These are phyloP conservation scores for Dendrobium catenatum DNA, from an alignment of 106 monocot species.

Conservation along the genomic window DNA sequence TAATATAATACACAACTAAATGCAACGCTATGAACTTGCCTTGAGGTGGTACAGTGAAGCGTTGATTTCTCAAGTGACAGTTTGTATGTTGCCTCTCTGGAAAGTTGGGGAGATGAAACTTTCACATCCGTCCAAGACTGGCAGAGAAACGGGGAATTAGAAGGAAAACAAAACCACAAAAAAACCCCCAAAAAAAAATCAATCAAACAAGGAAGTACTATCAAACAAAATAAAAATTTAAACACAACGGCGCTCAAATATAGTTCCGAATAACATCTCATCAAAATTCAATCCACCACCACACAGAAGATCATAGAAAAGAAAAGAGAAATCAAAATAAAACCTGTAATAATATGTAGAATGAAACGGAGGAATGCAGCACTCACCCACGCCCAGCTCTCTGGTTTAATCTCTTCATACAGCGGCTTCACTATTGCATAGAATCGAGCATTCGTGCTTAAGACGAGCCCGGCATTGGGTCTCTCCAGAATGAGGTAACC, in stretches of 20 bases:
- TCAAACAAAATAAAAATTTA: conserved; percentile 2
- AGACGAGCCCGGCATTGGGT: conserved; percentile 78
- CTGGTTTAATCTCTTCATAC: conserved; percentile 49
- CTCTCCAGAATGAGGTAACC: conserved; percentile 90
- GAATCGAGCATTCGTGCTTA: conserved; percentile 90
- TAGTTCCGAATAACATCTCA: background rate
- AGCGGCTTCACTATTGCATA: conserved; percentile 82
- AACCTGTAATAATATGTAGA: background rate
- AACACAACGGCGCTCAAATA: background rate
- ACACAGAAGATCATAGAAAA: background rate
- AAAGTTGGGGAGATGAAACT: conserved; percentile 83
- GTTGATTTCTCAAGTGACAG: conserved; percentile 69
- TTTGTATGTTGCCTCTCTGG: conserved; percentile 76
- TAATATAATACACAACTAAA: background rate
- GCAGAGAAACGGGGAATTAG: background rate
- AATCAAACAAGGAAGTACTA: background rate
- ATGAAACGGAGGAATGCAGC: background rate
- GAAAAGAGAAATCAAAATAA: background rate
- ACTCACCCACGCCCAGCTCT: conserved; percentile 87
- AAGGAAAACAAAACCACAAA: background rate
- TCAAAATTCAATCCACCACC: background rate
- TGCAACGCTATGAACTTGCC: conserved; percentile 40
- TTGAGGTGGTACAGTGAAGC: conserved; percentile 63
- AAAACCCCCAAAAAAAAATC: background rate
- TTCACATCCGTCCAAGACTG: conserved; percentile 91